Base-by-base conservation (phyloP, 345 rosid species). In the Eutrema yunnanense region DNA sequence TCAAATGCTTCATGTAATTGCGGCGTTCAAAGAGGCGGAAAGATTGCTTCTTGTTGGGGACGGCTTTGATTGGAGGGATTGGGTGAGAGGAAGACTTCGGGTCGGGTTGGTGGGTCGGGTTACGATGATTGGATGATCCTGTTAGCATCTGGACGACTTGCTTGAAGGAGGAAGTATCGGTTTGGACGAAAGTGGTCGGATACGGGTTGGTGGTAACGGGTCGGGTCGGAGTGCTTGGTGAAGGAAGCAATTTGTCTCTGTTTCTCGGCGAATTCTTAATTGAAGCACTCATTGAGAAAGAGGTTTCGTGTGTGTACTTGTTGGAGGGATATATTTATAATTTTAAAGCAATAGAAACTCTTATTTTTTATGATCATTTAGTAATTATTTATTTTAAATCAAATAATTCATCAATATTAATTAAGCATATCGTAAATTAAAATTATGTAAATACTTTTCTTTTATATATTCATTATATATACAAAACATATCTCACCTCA, bases 141-240 rank as follows among this genome's bases (percentile, higher is more conserved):
- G 98, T 92, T 9, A 92, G 84, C 92, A 87, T 82, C 69, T 90
- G 98, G 61, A 92, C 98, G 40, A 92, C 90, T 79, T 85, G 90
- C 67, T 88, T 90, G 87, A 92, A 92, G 62, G 97, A 85, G 55
- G 90, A 75, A 43, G 83, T 68, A 52, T 92, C 97, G 0, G 98
- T 94, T 62, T 87, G 86, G 70, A 90, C 87, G 77, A 87, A 87
- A 51, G 93, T 92, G 9, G 89, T 92, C 12, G 88, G 92, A 82
- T 80, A 84, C 0, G 83, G 87, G 77, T 74, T 83, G 69, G 82
- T 62, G 59, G 53, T 11, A 64, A 80, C 69, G 62, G 84, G 80
- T 65, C 75, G 40, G 94, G 83, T 5, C 71, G 74, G 50, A 40
- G 68, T 48, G 13, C 2, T 56, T 56, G 62, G 84, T 8, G 90